Evolutionary conservation across 2,329 filamentous ascomycete species (phyloP), one percentile per base, ranked within the genome.

Genomic region (Penicillium corylophilum): DNA sequence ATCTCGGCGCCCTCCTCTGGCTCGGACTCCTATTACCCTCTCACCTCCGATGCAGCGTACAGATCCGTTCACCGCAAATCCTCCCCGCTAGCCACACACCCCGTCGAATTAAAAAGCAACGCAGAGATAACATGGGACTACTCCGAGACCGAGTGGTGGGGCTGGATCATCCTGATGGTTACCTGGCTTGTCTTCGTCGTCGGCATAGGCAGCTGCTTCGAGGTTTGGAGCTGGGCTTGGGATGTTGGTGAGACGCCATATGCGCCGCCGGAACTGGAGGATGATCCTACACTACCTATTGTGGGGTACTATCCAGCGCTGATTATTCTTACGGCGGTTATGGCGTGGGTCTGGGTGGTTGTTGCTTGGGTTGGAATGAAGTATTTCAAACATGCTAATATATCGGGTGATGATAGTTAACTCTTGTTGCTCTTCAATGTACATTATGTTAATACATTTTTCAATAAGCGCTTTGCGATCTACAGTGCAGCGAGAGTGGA

Each of bases 341-440:
- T 99, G 89, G 91, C 92, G 16, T 99, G 94, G 94, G 90, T 97
- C 5, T 99, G 94, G 94, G 94, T 97, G 16, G 85, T 96, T 12
- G 86, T 95, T 51, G 94, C 95, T 10, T 99, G 94, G 94, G 87
- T 97, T 44, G 94, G 94, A 22, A 97, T 99, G 93, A 99, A 99
- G 71, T 97, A 97, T 72, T 99, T 99, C 69, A 85, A 92, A 62
- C 94, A 99, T 78, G 93, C 94, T 29, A 96, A 96, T 76, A 95
- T 97, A 67, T 89, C 80, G 41, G 80, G 79, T 18, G 82, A 83
- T 33, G 81, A 83, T 65, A 71, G 62, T 59, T 71, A 58, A 69
- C 22, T 1, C 18, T 43, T 24, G 24, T 16, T 40, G 46, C 42
- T 24, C 46, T 36, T 48, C 29, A 20, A 44, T 44, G 20, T 42